Evolutionary conservation across 148 eudicot genomes (phyloP).

Genomic region (Rhododendron simsii): DNA sequence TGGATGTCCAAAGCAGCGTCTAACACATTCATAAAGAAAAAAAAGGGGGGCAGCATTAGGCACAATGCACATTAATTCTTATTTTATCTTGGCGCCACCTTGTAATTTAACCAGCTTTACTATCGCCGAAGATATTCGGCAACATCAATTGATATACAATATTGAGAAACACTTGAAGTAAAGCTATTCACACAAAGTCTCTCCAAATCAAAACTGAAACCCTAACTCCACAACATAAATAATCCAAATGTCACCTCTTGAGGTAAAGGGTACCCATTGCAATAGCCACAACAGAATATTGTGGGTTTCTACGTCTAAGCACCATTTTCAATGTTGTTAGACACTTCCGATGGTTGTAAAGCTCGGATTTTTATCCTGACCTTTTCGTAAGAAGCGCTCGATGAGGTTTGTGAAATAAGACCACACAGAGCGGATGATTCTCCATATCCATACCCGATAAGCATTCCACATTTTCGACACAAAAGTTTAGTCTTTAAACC

Average conservation of each 20-base stretch:
- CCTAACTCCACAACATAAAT: constrained; percentile 48
- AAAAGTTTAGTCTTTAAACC: constrained; percentile 69
- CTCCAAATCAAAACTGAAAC: constrained; percentile 49
- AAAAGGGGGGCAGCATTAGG: constrained; percentile 30
- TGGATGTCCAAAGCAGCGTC: neutral
- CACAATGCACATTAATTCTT: constrained; percentile 41
- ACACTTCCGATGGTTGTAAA: constrained; percentile 47
- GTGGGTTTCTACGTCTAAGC: constrained; percentile 26
- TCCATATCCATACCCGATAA: constrained; percentile 52
- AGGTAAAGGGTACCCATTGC: constrained; percentile 47
- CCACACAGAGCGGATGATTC: constrained; percentile 35
- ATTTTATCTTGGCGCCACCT: constrained; percentile 36
- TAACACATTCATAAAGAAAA: neutral
- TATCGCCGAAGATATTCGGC: constrained; percentile 26
- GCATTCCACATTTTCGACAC: constrained; percentile 65
- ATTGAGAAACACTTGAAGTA: constrained; percentile 37
- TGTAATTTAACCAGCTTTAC: constrained; percentile 45
- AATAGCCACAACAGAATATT: constrained; percentile 33
- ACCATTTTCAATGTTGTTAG: constrained; percentile 11
- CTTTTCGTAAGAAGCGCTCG: constrained; percentile 25
- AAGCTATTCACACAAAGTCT: constrained; percentile 51
- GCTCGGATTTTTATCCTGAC: constrained; percentile 33
- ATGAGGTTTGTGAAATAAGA: constrained; percentile 26
- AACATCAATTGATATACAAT: constrained; percentile 46
- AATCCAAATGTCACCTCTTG: constrained; percentile 51